Conservation (phyloP, 495 filamentous ascomycete genomes). For the Coniosporium apollinis region DNA sequence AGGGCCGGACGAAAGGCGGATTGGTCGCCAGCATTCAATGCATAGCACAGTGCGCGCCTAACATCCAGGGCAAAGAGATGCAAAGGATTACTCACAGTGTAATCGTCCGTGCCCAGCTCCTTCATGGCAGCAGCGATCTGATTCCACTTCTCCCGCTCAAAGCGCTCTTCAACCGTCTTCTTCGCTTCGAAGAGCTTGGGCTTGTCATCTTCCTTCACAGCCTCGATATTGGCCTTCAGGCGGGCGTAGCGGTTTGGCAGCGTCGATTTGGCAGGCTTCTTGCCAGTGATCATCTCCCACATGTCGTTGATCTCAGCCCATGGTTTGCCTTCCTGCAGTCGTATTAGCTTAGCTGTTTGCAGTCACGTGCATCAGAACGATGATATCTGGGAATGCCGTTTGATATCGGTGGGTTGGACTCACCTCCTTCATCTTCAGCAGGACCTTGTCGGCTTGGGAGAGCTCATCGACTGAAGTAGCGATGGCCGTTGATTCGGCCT, state of each 20-base stretch:
- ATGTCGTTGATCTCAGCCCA: constrained; percentile 2
- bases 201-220: constrained; percentile 2
- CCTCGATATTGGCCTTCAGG: constrained; percentile 5
- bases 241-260: constrained; percentile 5
- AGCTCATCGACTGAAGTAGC: background rate
- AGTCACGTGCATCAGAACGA: background rate
- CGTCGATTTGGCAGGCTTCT: constrained; percentile 3
- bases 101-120: background rate
- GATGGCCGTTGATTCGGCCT: no score
- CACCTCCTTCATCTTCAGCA: background rate
- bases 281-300: constrained; percentile 1
- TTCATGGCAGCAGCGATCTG: constrained; percentile 2
- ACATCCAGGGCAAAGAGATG: no score
- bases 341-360: background rate
- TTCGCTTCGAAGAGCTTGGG: constrained; percentile 1
- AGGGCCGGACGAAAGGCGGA: no score
- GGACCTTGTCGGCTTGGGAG: background rate
- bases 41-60: no score
- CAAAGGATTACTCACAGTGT: no score
- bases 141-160: constrained; percentile 8
- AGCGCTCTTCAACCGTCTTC: constrained; percentile 1
- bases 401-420: no score
- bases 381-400: no score
- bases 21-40: no score
- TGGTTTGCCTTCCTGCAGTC: constrained; percentile 2